Base-by-base conservation (phyloP, 768 basidiomycete species). In the Xerocomus spinulosus region DNA sequence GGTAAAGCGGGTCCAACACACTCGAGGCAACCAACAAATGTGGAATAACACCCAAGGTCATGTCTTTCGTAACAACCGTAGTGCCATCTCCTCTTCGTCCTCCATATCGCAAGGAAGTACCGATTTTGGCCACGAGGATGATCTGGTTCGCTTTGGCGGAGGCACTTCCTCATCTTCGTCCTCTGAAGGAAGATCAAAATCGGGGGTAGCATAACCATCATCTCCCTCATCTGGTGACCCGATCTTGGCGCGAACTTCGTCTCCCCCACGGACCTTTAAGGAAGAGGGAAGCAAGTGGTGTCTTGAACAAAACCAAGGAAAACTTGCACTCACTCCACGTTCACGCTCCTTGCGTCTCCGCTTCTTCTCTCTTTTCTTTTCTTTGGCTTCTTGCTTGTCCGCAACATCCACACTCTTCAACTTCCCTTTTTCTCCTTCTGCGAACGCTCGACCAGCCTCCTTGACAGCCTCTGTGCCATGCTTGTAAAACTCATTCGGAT, bases 301-400 rank as follows among this genome's bases (percentile, higher is more conserved):
- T 28, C 15, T 6, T 9, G 14, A 20, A 29, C 42, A 24, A 2
- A 5, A 28, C 38, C 14, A 5, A 25, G 4, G 9, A 5, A 13
- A 7, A 10, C 4, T 28, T 28, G 28, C 29, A 48, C 61, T 56
- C 45, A 66, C 71, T 30, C 49, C 68, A 46, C 68, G 72, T 60
- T 90, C 87, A 30, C 78, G 75, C 47, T 91, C 86, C 69, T 94
- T 95, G 60, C 88, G 73, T 70, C 93, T 95, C 53, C 89, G 72
- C 73, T 95, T 96, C 77, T 89, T 93, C 66, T 96, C 94, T 53
- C 77, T 71, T 70, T 84, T 87, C 78, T 92, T 94, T 61, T 87
- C 90, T 64, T 77, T 86, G 6, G 88, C 92, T 56, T 89, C 81
- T 49, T 80, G 78, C 68, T 87, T 87, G 70, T 99, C 95, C 37